Conservation (phyloP, 176 grass and related monocot genomes). For the Canna indica region DNA sequence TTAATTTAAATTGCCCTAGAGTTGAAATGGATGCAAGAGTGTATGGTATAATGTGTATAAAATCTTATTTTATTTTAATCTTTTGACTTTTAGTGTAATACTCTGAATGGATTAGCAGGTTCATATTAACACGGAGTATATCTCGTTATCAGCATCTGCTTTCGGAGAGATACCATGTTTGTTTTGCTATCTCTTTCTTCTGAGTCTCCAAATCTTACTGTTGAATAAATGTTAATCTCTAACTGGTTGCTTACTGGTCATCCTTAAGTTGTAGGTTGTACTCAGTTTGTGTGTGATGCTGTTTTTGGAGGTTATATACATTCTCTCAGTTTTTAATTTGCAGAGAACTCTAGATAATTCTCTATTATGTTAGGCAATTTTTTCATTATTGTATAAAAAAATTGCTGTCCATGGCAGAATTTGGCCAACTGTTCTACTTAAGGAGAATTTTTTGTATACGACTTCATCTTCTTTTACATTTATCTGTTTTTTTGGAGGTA, state of each 20-base stretch:
- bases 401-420: neutral
- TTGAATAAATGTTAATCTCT: constrained; percentile 53
- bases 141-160: constrained; percentile 88
- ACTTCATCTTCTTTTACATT: neutral
- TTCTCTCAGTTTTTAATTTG: constrained; percentile 44
- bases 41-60: neutral
- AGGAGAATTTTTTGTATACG: neutral
- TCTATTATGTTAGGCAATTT: constrained; percentile 19
- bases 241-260: constrained; percentile 34
- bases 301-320: constrained; percentile 76
- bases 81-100: constrained; percentile 59
- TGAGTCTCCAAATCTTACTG: constrained; percentile 35
- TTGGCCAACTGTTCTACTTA: neutral
- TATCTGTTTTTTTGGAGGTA: neutral
- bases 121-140: constrained; percentile 83
- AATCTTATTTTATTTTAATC: constrained; percentile 51
- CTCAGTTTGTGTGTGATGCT: constrained; percentile 63
- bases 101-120: constrained; percentile 96
- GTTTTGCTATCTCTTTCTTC: constrained; percentile 82
- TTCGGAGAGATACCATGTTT: constrained; percentile 92
- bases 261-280: constrained; percentile 52
- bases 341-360: constrained; percentile 11
- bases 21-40: neutral
- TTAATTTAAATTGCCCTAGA: neutral
- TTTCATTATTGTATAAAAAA: neutral